Base-by-base conservation (phyloP, 140 eudicot species). In the Cichorium intybus region DNA sequence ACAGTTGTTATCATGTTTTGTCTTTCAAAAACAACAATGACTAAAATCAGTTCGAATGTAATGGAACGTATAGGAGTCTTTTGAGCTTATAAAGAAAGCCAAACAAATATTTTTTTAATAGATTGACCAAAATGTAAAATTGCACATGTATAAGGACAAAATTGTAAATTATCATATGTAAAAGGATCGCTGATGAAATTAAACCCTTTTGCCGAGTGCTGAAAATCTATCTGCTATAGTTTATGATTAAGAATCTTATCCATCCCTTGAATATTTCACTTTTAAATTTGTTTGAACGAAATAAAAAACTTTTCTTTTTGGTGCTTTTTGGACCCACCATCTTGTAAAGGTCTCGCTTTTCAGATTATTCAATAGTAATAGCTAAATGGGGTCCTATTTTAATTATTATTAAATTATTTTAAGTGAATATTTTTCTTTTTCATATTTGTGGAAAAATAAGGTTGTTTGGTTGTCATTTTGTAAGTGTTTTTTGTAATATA, bases 191-290 rank as follows among this genome's bases (percentile, higher is more conserved):
- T 59, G 26, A 39, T 52, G 65, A 11, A 28, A 51, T 39, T 37
- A 60, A 21, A 28, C 4, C 18, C 10, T 60, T 74, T 75, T 60
- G 68, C 43, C 20, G 47, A 52, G 70, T 75, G 80, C 80, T 61
- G 53, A 24, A 75, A 75, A 75, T 68, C 71, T 75, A 68, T 68
- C 53, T 68, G 75, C 80, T 68, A 75, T 68, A 75, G 54, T 68
- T 51, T 75, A 74, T 39, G 50, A 66, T 74, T 66, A 75, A 68
- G 70, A 75, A 75, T 75, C 80, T 75, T 75, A 75, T 75, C 80
- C 75, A 59, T 51, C 66, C 55, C 60, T 7, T 71, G 50, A 29
- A 68, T 68, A 68, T 68, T 60, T 60, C 65, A 39, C 64, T 45
- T 75, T 65, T n/a, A 26, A 34, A 55, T 49, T 37, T 60, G 39